Conservation (phyloP, 2,329 filamentous ascomycete species). For the Akanthomyces muscarius region DNA sequence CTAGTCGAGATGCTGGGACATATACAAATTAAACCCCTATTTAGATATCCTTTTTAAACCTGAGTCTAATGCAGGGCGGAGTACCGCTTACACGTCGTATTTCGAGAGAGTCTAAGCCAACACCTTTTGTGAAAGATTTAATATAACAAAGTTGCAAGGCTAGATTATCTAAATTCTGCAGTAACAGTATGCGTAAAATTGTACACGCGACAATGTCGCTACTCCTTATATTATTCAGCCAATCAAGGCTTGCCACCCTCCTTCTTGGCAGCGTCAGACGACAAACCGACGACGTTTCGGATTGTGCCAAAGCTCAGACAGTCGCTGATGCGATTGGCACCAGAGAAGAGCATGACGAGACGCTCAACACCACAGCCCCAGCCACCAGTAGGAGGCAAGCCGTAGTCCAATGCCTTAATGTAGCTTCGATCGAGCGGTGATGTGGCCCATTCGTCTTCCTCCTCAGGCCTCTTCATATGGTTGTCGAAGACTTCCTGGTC, state of each 20-base stretch:
- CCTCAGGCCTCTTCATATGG: not conserved
- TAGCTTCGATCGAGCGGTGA: conserved; percentile 71
- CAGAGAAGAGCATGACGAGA: conserved; percentile 85
- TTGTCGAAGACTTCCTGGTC: conserved; percentile 31
- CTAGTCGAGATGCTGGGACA: not conserved
- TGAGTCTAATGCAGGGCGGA: not conserved
- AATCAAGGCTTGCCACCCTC: not conserved
- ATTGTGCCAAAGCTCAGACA: conserved; percentile 86
- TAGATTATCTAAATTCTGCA: not conserved
- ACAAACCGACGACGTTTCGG: conserved; percentile 58
- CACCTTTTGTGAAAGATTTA: not conserved
- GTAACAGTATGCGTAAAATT: not conserved
- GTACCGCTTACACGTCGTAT: not conserved
- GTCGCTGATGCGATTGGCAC: conserved; percentile 74
- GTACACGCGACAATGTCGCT: conserved; percentile 12
- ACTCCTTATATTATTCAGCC: not conserved
- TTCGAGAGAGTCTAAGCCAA: not conserved
- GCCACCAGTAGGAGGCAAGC: conserved; percentile 89
- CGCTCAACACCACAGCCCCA: conserved; percentile 95
- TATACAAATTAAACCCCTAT: not conserved
- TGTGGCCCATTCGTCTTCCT: conserved; percentile 42
- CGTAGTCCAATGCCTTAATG: conserved; percentile 78
- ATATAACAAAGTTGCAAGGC: not conserved
- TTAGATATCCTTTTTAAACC: not conserved
- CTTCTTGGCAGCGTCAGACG: conserved; percentile 21